A percentile compares a stretch with the other conserved stretches of the same genome.
Evolutionary conservation across 129 eudicot species (phyloP).

Genomic region (Artemisia argyi): DNA sequence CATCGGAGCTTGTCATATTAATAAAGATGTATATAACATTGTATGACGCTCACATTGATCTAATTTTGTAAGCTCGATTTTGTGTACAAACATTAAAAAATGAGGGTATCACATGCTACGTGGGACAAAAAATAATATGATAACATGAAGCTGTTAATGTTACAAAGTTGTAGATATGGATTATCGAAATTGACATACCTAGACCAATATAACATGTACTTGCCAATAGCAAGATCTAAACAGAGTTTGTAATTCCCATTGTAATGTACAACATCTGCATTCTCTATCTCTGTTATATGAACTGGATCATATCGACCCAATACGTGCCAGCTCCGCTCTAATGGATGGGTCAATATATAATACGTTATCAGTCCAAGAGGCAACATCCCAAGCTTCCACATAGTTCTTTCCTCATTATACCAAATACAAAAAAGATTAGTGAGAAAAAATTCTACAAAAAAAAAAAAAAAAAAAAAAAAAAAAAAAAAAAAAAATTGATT

Average conservation of each 20-base stretch:
- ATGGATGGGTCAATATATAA: slow-evolving; percentile 84
- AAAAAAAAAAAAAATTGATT: too few relatives aligned
- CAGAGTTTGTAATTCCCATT: slow-evolving; percentile 98
- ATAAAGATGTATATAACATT: too few relatives aligned
- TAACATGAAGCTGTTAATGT: slow-evolving; percentile 36
- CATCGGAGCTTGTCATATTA: too few relatives aligned
- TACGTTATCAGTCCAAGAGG: slow-evolving; percentile 96
- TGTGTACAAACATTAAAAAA: slow-evolving; percentile 32
- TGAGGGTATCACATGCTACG: slow-evolving; percentile 1
- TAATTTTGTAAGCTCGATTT: slow-evolving; percentile 23
- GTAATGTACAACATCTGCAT: slow-evolving; percentile 89
- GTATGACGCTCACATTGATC: too few relatives aligned
- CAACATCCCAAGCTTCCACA: slow-evolving; percentile 96
- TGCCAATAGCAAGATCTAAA: too few relatives aligned
- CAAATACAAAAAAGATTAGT: slow-evolving; percentile 22
- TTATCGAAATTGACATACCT: slow-evolving; percentile 77
- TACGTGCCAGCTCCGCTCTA: slow-evolving; percentile 90
- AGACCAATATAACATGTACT: slow-evolving; percentile 91
- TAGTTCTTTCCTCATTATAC: slow-evolving; percentile 95
- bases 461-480: too few relatives aligned
- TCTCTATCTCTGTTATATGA: slow-evolving; percentile 78
- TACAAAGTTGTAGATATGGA: slow-evolving; percentile 73
- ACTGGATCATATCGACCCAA: slow-evolving; percentile 98
- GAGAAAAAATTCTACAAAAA: background rate
- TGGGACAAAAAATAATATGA: slow-evolving; percentile 17